A percentile compares a stretch with the other conserved stretches of the same genome.
Conservation (phyloP, 345 rosid genomes). For the Rhizophora apiculata region DNA sequence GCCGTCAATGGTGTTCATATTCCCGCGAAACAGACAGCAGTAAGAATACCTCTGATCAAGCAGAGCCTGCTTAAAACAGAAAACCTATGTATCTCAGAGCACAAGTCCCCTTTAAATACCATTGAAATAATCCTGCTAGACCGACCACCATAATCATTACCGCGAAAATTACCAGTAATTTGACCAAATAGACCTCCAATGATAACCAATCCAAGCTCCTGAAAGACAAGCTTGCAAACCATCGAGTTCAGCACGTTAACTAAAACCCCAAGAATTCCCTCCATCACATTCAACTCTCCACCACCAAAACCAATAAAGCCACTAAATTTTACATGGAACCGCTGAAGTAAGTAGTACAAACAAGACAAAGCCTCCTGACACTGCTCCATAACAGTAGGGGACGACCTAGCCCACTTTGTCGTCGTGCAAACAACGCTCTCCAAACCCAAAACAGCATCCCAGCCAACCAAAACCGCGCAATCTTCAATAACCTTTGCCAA, state of each 20-base stretch:
- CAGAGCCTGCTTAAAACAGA: slow-evolving; percentile 78
- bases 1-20: slow-evolving; percentile 58
- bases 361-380: slow-evolving; percentile 92
- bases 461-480: slow-evolving; percentile 64
- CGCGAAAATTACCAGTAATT: slow-evolving; percentile 23
- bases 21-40: slow-evolving; percentile 64
- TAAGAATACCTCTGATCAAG: slow-evolving; percentile 94
- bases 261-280: slow-evolving; percentile 51
- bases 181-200: slow-evolving; percentile 57
- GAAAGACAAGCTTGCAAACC: slow-evolving; percentile 70
- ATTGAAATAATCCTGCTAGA: slow-evolving; percentile 42
- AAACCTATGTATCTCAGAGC: slow-evolving; percentile 50
- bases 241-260: slow-evolving; percentile 53
- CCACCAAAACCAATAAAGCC: slow-evolving; percentile 23
- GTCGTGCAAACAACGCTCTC: slow-evolving; percentile 56
- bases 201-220: slow-evolving; percentile 70
- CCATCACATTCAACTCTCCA: slow-evolving; percentile 47
- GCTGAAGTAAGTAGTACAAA: slow-evolving; percentile 83
- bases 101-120: slow-evolving; percentile 60
- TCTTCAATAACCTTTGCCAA: slow-evolving; percentile 69
- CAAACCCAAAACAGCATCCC: slow-evolving; percentile 70
- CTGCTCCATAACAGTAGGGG: slow-evolving; percentile 92
- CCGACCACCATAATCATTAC: slow-evolving; percentile 21
- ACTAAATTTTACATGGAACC: slow-evolving; percentile 59
- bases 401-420: slow-evolving; percentile 63